Percentiles rank a stretch among this genome's conserved stretches.
phyloP scores from a whole-genome alignment of 73 alveolate species.

The Paraurostyla sp. region DNA sequence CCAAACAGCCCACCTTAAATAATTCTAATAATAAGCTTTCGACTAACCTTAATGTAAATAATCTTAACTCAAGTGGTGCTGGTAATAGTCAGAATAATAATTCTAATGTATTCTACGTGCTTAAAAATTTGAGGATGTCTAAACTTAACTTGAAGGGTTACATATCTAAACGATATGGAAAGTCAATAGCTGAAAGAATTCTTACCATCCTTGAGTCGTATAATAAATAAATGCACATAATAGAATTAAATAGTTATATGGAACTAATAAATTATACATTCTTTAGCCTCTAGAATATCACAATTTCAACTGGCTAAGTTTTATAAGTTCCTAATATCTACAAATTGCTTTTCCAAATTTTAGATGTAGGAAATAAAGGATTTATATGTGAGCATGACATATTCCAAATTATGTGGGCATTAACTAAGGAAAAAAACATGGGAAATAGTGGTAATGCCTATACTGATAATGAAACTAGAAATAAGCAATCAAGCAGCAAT shows the following conservation, averaged over 20 bases:
- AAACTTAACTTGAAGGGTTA: conserved; percentile 4
- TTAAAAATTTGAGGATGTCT: conserved; percentile 19
- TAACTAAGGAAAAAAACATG: background rate
- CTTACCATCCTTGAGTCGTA: conserved; percentile 4
- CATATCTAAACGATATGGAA: conserved; percentile 27
- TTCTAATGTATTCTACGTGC: background rate
- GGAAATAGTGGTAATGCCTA: background rate
- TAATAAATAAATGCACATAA: conserved; percentile 4
- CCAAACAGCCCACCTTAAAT: background rate
- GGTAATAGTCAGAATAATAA: background rate
- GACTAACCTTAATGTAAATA: no score
- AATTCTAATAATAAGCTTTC: no score
- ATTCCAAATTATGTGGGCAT: conserved; percentile 43
- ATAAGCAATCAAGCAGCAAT: background rate
- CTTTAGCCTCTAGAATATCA: conserved; percentile 8
- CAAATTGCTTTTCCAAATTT: conserved; percentile 5
- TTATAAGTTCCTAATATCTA: conserved; percentile 15
- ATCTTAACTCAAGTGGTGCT: background rate
- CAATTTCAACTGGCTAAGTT: background rate
- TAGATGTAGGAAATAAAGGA: conserved; percentile 51
- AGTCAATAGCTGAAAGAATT: conserved; percentile 30
- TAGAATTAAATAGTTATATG: conserved; percentile 12
- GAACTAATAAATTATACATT: conserved; percentile 15
- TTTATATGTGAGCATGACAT: conserved; percentile 60
- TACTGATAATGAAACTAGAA: background rate